Percentiles rank a stretch among this genome's conserved stretches.
These are phyloP conservation scores for Pochonia chlamydosporia DNA, from an alignment of 2,329 filamentous ascomycete genomes.

Conservation along the genomic window DNA sequence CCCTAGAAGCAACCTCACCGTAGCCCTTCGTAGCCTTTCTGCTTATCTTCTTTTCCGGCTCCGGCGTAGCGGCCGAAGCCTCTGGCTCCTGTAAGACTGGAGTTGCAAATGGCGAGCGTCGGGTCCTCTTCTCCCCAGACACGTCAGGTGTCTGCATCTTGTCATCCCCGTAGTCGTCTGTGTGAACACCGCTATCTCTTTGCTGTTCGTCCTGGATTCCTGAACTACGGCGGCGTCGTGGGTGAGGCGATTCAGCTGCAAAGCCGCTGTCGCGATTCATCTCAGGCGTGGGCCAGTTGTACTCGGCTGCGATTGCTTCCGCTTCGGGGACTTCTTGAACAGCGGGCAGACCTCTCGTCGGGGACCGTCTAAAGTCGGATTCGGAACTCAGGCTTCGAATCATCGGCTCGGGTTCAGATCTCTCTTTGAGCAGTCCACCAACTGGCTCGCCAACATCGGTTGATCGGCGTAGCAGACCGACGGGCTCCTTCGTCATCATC, in stretches of 20 bases:
- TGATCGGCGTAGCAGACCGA: constrained; percentile 24
- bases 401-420: constrained; percentile 16
- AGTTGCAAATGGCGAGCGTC: constrained; percentile 28
- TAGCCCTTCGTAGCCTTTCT: constrained; percentile 21
- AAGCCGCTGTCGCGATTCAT: constrained; percentile 29
- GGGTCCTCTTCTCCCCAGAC: constrained; percentile 19
- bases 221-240: constrained; percentile 29
- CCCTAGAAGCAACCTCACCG: constrained; percentile 16
- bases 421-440: constrained; percentile 26
- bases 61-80: constrained; percentile 30
- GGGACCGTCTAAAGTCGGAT: constrained; percentile 35
- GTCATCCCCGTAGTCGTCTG: constrained; percentile 40
- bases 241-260: constrained; percentile 36
- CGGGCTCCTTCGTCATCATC: constrained; percentile 11
- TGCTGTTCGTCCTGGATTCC: constrained; percentile 27
- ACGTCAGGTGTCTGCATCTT: constrained; percentile 22
- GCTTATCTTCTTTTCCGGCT: constrained; percentile 37
- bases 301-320: constrained; percentile 25
- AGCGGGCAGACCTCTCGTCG: constrained; percentile 40
- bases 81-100: constrained; percentile 35
- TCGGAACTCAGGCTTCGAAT: constrained; percentile 18
- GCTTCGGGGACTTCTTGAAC: constrained; percentile 47
- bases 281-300: constrained; percentile 23
- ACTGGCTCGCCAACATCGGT: constrained; percentile 23
- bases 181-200: constrained; percentile 53